phyloP scores from a whole-genome alignment of 1,284 basidiomycete genomes.

The Tetrapyrgos nigripes region DNA sequence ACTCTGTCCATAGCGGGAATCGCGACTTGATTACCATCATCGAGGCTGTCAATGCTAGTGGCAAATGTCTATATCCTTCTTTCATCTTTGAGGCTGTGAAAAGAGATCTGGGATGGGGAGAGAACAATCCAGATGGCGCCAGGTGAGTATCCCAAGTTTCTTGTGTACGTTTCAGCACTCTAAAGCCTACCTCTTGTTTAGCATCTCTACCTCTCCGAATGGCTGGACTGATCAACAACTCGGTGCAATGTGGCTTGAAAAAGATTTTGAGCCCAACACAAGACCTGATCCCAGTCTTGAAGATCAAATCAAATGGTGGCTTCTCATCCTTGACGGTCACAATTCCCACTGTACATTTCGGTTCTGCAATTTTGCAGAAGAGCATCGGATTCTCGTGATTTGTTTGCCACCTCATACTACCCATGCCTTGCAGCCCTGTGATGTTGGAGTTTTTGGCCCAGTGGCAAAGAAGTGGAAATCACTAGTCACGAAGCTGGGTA shows the following conservation, averaged over 20 bases:
- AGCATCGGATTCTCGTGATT: no score
- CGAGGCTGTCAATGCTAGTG: constrained; percentile 44
- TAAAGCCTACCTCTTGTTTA: constrained; percentile 8
- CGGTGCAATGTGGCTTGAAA: constrained; percentile 11
- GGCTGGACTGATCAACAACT: constrained; percentile 15
- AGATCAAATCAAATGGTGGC: constrained; percentile 27
- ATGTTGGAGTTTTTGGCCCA: constrained; percentile 38
- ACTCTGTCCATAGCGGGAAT: no score
- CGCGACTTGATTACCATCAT: no score
- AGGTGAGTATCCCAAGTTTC: constrained; percentile 20
- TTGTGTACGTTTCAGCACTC: neutral
- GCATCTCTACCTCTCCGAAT: constrained; percentile 14
- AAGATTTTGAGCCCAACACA: no score
- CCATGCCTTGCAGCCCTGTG: constrained; percentile 36
- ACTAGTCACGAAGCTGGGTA: constrained; percentile 23
- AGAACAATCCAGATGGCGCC: constrained; percentile 28
- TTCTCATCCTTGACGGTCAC: constrained; percentile 50
- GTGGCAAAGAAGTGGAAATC: constrained; percentile 29
- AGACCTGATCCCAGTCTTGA: constrained; percentile 38
- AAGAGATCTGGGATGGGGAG: constrained; percentile 24
- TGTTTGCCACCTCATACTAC: no score
- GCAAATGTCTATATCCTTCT: constrained; percentile 27
- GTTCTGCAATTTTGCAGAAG: no score
- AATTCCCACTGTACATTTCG: constrained; percentile 41
- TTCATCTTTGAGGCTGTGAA: constrained; percentile 33